Percentiles rank a stretch among this genome's conserved stretches.
phyloP scores from a whole-genome alignment of 176 grass and related monocot species.

The Triticum monococcum region DNA sequence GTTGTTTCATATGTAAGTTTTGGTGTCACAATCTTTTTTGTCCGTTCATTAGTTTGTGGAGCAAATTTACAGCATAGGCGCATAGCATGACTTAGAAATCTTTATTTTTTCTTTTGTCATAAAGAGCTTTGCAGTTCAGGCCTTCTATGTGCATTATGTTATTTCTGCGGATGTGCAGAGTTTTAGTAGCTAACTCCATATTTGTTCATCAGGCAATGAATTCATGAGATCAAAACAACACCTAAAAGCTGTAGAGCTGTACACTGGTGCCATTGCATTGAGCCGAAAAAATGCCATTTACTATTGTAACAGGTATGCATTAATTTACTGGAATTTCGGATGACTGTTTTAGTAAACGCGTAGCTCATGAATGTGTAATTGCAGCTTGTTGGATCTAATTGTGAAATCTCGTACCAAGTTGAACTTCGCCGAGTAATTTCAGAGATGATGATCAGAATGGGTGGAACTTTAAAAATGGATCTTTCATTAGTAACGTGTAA shows the following conservation, averaged over 20 bases:
- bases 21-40: background rate
- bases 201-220: slow-evolving; percentile 65
- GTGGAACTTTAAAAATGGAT: slow-evolving; percentile 13
- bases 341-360: background rate
- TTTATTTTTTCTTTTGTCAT: background rate
- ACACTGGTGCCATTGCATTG: slow-evolving; percentile 68
- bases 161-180: background rate
- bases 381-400: background rate
- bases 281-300: slow-evolving; percentile 74
- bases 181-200: slow-evolving; percentile 34
- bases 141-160: slow-evolving; percentile 27
- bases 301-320: slow-evolving; percentile 67
- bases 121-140: background rate
- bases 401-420: background rate
- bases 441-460: background rate
- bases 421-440: background rate
- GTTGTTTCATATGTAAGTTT: slow-evolving; percentile 14
- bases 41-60: background rate
- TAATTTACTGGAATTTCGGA: background rate
- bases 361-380: background rate
- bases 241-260: slow-evolving; percentile 72
- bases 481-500: background rate
- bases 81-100: background rate
- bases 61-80: background rate
- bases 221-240: slow-evolving; percentile 64